Conservation (phyloP, 768 basidiomycete genomes). For the Hygrocybe punicea region DNA sequence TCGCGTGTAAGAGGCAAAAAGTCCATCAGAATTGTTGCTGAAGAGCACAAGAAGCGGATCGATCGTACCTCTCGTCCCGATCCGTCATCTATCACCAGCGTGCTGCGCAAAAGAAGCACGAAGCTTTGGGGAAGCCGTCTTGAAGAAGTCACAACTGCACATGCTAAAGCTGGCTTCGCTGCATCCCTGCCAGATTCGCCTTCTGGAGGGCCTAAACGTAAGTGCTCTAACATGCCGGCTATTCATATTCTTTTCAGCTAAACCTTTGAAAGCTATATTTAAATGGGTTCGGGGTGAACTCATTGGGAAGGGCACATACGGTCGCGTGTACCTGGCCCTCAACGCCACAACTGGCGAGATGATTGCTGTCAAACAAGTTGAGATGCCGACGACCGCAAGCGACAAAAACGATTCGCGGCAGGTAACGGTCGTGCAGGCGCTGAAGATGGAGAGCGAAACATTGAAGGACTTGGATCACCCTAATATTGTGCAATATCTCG, state of each 20-base stretch:
- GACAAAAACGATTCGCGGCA: slow-evolving; percentile 90
- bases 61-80: slow-evolving; percentile 67
- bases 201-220: slow-evolving; percentile 60
- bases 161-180: slow-evolving; percentile 47
- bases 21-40: slow-evolving; percentile 88
- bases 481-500: slow-evolving; percentile 96
- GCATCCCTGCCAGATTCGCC: slow-evolving; percentile 55
- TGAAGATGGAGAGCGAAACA: slow-evolving; percentile 94
- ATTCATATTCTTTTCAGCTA: slow-evolving; percentile 13
- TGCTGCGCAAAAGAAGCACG: slow-evolving; percentile 79
- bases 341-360: slow-evolving; percentile 97
- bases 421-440: slow-evolving; percentile 78
- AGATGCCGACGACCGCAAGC: slow-evolving; percentile 85
- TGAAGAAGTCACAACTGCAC: slow-evolving; percentile 86
- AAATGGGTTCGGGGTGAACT: slow-evolving; percentile 98
- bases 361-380: slow-evolving; percentile 99
- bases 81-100: slow-evolving; percentile 39
- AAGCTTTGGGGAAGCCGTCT: slow-evolving; percentile 93
- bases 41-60: slow-evolving; percentile 76
- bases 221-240: slow-evolving; percentile 33
- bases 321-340: slow-evolving; percentile 91
- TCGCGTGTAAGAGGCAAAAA: slow-evolving; percentile 67
- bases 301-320: slow-evolving; percentile 96
- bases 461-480: slow-evolving; percentile 96
- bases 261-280: slow-evolving; percentile 65